Conservation (phyloP, 352 stramenopile genomes). For the Phytopythium sindhum region DNA sequence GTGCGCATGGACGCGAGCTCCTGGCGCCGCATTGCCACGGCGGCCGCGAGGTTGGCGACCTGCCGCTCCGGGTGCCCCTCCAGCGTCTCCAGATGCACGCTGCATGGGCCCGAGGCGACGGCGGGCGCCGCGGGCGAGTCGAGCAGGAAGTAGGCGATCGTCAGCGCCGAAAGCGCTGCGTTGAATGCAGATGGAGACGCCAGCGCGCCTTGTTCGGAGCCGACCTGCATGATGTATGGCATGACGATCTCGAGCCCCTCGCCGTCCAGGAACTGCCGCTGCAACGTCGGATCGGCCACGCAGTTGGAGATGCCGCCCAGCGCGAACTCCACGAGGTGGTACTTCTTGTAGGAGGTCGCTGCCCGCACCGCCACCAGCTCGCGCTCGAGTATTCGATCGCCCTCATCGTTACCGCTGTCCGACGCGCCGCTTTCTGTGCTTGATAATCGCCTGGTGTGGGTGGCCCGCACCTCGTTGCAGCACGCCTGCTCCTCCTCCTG, state of each 20-base stretch:
- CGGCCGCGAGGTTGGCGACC: conserved; percentile 47
- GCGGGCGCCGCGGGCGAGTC: conserved; percentile 46
- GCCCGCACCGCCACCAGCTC: conserved; percentile 6
- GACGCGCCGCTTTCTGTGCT: neutral
- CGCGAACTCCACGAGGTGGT: conserved; percentile 58
- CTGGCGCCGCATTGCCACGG: conserved; percentile 35
- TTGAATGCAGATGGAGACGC: conserved; percentile 27
- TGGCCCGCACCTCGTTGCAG: neutral
- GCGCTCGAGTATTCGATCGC: neutral
- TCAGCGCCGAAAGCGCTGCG: conserved; percentile 46
- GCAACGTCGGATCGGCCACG: conserved; percentile 52
- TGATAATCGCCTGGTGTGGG: neutral
- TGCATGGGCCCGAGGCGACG: conserved; percentile 35
- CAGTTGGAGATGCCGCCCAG: conserved; percentile 78
- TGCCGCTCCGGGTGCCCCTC: conserved; percentile 30
- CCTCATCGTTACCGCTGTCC: neutral
- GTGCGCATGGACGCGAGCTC: conserved; percentile 23
- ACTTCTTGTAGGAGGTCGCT: conserved; percentile 13
- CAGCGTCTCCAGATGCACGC: conserved; percentile 28
- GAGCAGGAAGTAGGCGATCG: conserved; percentile 64
- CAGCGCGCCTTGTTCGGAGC: neutral
- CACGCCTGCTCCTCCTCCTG: conserved; percentile 17
- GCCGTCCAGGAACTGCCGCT: conserved; percentile 48
- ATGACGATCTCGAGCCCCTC: conserved; percentile 43
- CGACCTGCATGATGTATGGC: conserved; percentile 34